A percentile compares a stretch with the other conserved stretches of the same genome.
phyloP scores from a whole-genome alignment of 1,284 basidiomycete genomes.

The Puccinia brachypodii region DNA sequence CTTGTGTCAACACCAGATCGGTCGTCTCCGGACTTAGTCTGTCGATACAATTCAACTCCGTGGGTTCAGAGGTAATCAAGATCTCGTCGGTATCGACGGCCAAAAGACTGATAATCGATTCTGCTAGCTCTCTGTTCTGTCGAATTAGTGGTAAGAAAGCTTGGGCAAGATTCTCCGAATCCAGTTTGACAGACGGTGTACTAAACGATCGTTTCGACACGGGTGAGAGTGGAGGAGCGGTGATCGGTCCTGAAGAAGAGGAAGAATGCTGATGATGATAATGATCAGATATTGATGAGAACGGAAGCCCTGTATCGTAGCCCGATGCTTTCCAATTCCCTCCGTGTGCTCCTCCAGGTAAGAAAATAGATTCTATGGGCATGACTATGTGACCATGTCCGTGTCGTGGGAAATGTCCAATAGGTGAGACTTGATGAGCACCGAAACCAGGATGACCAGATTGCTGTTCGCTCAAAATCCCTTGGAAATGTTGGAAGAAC shows the following conservation, averaged over 20 bases:
- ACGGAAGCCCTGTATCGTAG: neutral
- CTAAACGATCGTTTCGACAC: neutral
- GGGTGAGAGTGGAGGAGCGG: neutral
- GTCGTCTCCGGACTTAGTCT: neutral
- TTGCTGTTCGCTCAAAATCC: constrained; percentile 7
- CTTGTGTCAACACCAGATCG: constrained; percentile 11
- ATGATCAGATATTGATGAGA: neutral
- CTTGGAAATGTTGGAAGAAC: constrained; percentile 43
- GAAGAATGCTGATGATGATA: no score
- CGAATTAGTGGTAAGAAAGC: constrained; percentile 19
- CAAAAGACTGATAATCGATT: constrained; percentile 16
- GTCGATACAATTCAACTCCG: neutral
- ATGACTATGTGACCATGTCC: constrained; percentile 27
- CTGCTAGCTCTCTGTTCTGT: neutral
- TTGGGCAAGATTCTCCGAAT: constrained; percentile 23
- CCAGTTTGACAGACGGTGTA: constrained; percentile 13
- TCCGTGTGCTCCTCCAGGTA: constrained; percentile 32
- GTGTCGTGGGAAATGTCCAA: constrained; percentile 29
- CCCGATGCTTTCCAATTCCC: constrained; percentile 45
- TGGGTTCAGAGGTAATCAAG: constrained; percentile 7
- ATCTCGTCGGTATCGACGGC: constrained; percentile 16
- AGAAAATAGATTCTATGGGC: constrained; percentile 31
- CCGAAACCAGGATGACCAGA: neutral
- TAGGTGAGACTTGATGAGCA: neutral
- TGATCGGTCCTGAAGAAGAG: neutral